Base-by-base conservation (phyloP, 2,329 filamentous ascomycete genomes). In the Pseudocercospora crystallina region DNA sequence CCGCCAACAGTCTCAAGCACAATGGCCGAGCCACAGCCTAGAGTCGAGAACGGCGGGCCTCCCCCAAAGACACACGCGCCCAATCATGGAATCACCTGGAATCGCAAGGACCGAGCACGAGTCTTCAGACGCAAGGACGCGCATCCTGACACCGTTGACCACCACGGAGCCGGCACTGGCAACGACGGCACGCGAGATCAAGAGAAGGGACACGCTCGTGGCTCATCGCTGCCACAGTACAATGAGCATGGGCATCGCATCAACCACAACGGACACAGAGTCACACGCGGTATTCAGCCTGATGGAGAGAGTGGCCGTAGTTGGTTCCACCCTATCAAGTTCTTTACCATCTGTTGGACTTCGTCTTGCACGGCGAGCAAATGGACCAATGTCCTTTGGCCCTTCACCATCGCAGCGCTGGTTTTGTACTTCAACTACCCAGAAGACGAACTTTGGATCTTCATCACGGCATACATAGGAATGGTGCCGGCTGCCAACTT, bases 401-500 rank as follows among this genome's bases (percentile, higher is more conserved):
- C 76, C 0, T 64, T 78, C 49, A 75, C 78, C 1, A 72, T 73
- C 10, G 65, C 76, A 3, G 76, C 76, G 3, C 64, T 79, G 26
- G 66, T 72, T 13, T 61, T 78, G 36, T 69, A 76, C 59, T 81
- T 79, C 57, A 50, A 58, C 29, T 54, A 59, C 15, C 50, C 33
- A 4, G 38, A 57, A 26, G 43, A 55, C 9, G 35, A 71, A 20
- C 60, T 76, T 0, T 74, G 69, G 68, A 74, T 77, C 56, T 79
- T 79, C 58, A 71, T 70, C 41, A 69, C 71, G 0, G 70, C 72
- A 5, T 80, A 79, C 53, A 70, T 80, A 44, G 75, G 76, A 53
- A 77, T 79, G 61, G 66, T 79, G 1, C 76, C 77, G 0, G 67
- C 73, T 8, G 77, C 76, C 35, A 79, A 79, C 47, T 63, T 78